Evolutionary conservation across 1,284 basidiomycete genomes (phyloP).

Genomic region (Chiua sp.): DNA sequence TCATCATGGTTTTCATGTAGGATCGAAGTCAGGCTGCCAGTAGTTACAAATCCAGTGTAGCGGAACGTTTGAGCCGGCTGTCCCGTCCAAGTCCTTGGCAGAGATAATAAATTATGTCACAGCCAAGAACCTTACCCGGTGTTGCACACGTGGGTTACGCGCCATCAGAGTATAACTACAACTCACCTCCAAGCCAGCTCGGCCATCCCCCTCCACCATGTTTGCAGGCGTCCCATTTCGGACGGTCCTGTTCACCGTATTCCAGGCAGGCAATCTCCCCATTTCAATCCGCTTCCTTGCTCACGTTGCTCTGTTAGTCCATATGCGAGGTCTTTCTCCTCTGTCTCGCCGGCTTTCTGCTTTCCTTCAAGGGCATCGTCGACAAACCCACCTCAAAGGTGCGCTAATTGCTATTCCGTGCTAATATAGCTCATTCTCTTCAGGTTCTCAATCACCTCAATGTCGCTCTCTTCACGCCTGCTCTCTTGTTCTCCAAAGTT

Average conservation of each 20-base stretch:
- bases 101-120: background rate
- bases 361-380: conserved; percentile 81
- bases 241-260: conserved; percentile 30
- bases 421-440: conserved; percentile 1
- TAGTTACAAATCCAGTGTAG: too few relatives aligned
- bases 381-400: conserved; percentile 92
- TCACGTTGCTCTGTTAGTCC: conserved; percentile 55
- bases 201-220: background rate
- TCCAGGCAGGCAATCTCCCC: conserved; percentile 25
- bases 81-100: background rate
- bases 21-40: too few relatives aligned
- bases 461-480: conserved; percentile 91
- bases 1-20: background rate
- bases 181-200: background rate
- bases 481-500: conserved; percentile 93
- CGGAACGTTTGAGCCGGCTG: too few relatives aligned
- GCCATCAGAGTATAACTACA: background rate
- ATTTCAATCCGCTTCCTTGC: background rate
- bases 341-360: conserved; percentile 85
- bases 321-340: conserved; percentile 90
- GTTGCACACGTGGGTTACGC: background rate
- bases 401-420: conserved; percentile 16
- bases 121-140: background rate
- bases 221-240: conserved; percentile 11
- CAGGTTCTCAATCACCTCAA: conserved; percentile 83